Conservation (phyloP, 805 yeast species). For the Nakazawaea peltata region DNA sequence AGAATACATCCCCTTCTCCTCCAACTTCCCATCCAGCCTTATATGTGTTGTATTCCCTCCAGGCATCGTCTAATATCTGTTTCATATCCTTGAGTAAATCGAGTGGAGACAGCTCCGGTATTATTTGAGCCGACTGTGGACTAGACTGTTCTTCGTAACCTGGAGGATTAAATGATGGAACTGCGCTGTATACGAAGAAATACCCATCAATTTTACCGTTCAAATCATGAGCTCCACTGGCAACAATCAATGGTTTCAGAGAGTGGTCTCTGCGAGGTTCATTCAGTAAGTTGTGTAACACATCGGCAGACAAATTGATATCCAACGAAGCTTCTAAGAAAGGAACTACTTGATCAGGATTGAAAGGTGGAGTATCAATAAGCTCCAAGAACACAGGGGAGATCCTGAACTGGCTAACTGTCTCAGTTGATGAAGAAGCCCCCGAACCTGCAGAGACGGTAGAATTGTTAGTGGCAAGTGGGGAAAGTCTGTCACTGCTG, state of each 20-base stretch:
- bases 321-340: slow-evolving; percentile 67
- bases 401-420: slow-evolving; percentile 14
- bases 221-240: slow-evolving; percentile 72
- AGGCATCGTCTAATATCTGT: slow-evolving; percentile 58
- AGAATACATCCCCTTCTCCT: slow-evolving; percentile 59
- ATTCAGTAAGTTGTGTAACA: slow-evolving; percentile 52
- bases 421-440: not conserved
- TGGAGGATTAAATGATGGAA: slow-evolving; percentile 60
- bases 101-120: slow-evolving; percentile 17
- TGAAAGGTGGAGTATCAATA: slow-evolving; percentile 69
- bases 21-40: slow-evolving; percentile 53
- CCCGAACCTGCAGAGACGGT: not conserved
- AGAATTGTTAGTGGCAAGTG: not conserved
- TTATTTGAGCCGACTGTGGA: slow-evolving; percentile 6
- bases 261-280: slow-evolving; percentile 55
- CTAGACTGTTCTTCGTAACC: slow-evolving; percentile 29
- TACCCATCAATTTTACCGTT: slow-evolving; percentile 76
- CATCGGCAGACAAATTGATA: slow-evolving; percentile 49
- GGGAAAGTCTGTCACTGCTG: not conserved
- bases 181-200: slow-evolving; percentile 58
- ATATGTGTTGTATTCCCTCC: slow-evolving; percentile 58
- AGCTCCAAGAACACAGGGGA: slow-evolving; percentile 61
- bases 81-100: slow-evolving; percentile 38
- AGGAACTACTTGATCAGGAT: slow-evolving; percentile 61
- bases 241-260: slow-evolving; percentile 63